Conservation (phyloP, 805 yeast species). For the Teunomyces lycoperdinae region DNA sequence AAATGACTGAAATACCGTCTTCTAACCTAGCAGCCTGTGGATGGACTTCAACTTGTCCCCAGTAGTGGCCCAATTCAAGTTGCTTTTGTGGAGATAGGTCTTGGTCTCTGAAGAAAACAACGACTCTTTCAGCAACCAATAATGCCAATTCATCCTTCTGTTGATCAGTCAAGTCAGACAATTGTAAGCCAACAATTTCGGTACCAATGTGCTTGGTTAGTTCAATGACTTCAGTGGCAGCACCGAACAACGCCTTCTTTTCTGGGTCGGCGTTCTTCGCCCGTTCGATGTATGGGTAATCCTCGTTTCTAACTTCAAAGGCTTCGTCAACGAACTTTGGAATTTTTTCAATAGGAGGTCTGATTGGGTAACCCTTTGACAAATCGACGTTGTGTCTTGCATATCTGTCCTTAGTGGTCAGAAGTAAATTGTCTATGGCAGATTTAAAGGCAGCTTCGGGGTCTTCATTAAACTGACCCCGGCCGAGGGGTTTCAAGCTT, state of each 20-base stretch:
- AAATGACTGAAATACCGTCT: constrained; percentile 30
- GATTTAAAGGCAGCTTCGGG: constrained; percentile 7
- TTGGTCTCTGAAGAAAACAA: constrained; percentile 29
- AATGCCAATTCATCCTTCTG: constrained; percentile 31
- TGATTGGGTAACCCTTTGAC: constrained; percentile 25
- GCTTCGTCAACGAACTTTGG: constrained; percentile 28
- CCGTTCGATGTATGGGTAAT: constrained; percentile 23
- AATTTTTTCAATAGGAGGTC: constrained; percentile 19
- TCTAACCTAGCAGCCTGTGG: constrained; percentile 16
- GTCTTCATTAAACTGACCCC: constrained; percentile 3
- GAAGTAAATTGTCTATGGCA: constrained; percentile 15
- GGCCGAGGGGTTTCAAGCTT: constrained; percentile 15
- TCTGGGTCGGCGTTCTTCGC: constrained; percentile 29
- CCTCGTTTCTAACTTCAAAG: constrained; percentile 19
- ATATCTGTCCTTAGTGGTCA: constrained; percentile 20
- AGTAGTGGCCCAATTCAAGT: constrained; percentile 28
- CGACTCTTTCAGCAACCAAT: constrained; percentile 29
- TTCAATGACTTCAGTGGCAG: constrained; percentile 27
- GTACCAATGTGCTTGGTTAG: constrained; percentile 32
- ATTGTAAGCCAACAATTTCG: constrained; percentile 30
- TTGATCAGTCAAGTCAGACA: constrained; percentile 24
- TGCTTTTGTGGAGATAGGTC: constrained; percentile 30
- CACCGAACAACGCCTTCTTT: constrained; percentile 29
- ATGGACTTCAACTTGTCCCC: constrained; percentile 28
- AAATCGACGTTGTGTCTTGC: constrained; percentile 24